A percentile compares a stretch with the other conserved stretches of the same genome.
Evolutionary conservation across 2,329 filamentous ascomycete species (phyloP).

Genomic region (Nannizziopsis barbatae): DNA sequence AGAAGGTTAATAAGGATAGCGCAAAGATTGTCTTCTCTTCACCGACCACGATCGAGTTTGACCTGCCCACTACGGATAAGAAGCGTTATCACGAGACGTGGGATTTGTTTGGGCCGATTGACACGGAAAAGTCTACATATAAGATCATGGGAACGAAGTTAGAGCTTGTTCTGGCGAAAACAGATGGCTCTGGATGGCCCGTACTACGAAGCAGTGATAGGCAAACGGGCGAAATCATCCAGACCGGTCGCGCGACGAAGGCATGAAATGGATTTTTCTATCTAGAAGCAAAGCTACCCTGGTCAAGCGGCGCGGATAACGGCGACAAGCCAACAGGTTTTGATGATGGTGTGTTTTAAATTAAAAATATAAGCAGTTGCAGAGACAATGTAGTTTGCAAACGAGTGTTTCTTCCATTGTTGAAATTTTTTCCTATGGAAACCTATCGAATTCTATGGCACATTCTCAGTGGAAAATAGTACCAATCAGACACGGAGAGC

Average conservation of each 20-base stretch:
- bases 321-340: no score
- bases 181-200: slow-evolving; percentile 71
- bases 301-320: no score
- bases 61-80: slow-evolving; percentile 73
- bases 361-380: no score
- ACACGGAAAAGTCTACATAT: slow-evolving; percentile 61
- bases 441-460: no score
- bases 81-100: slow-evolving; percentile 71
- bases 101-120: slow-evolving; percentile 65
- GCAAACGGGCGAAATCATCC: slow-evolving; percentile 68
- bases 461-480: neutral
- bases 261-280: slow-evolving; percentile 20
- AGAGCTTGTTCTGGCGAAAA: slow-evolving; percentile 63
- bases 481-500: neutral
- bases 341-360: no score
- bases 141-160: slow-evolving; percentile 83
- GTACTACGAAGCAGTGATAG: slow-evolving; percentile 69
- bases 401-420: no score
- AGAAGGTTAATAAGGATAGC: slow-evolving; percentile 81
- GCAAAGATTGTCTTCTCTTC: slow-evolving; percentile 60
- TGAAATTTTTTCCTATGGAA: no score
- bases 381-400: no score
- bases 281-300: no score
- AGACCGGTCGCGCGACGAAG: slow-evolving; percentile 68
- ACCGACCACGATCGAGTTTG: slow-evolving; percentile 53